Evolutionary conservation across 441 rosid genomes (phyloP), one percentile per base, ranked within the genome.

Genomic region (Daphne laureola): DNA sequence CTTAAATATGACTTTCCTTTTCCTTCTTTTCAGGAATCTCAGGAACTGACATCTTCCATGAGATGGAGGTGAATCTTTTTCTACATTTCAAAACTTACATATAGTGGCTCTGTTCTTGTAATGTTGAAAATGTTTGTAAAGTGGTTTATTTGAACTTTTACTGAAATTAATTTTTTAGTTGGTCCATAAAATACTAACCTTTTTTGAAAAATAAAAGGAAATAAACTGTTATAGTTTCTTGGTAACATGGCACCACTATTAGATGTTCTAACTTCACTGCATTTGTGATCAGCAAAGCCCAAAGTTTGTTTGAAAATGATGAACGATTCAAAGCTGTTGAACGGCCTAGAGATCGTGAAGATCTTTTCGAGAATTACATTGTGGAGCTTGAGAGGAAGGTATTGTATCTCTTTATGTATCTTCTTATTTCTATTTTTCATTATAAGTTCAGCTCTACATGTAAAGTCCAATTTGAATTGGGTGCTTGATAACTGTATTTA

Each of bases 371-470:
- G 60, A 83, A 67, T 73, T 87, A 87, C 60, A 73, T 85, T 38
- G 89, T 82, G 70, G 99, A 93, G 63, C 96, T 90, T 58, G 93
- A 62, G 78, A 82, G 95, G 80, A 90, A 90, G 95, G 98, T 92
- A 79, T 53, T 26, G 18, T 59, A 46, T 54, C 17, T 25, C 4
- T 15, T 17, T 7, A 54, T 51, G 4, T 38, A 42, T 23, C 43
- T 57, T 23, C 53, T 58, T 67, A 16, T 25, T 31, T 6, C 7
- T 31, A 5, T 31, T 31, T 31, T 31, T 31, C 38, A 5, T 7
- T 9, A 31, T 2, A 31, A 31, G 38, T 31, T 31, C 36, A 31
- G 38, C 38, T 31, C 38, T 31, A 31, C 38, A 9, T 31, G 2
- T 31, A 31, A 31, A 31, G 38, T 31, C 38, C 38, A 31, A 31